Evolutionary conservation across 352 stramenopile species (phyloP), one percentile per base, ranked within the genome.

Genomic region (Pythium angustatum): DNA sequence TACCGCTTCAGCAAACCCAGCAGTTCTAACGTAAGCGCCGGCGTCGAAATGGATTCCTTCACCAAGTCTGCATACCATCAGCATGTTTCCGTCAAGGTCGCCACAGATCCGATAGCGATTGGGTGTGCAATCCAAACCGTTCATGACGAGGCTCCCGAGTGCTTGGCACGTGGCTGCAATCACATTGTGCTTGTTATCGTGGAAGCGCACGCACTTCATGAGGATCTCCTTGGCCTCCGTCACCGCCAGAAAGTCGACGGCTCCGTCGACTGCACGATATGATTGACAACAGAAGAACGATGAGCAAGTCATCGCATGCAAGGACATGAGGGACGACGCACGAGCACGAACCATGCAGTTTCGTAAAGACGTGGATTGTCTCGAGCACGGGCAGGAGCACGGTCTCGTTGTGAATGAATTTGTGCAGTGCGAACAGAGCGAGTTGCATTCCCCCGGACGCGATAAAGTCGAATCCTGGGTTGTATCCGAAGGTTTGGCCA

Each of bases 141-240:
- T 89, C 71, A 91, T 79, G 17, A 91, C 79, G 51, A 93, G 77
- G 60, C 79, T 87, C 4, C 82, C 80, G 10, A 90, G 70, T 12
- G 82, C 77, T 30, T 85, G 72, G 56, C 78, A 90, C n/a, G 82
- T 72, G 9, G 73, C 66, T 36, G 71, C 66, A 36, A 93, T 90
- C 31, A 93, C 71, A 43, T 82, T 74, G 66, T 79, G 81, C 55
- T 89, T 90, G 72, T 90, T 90, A 65, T 90, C 79, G 56, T 91
- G 81, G 65, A 90, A 90, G 40, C 81, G 81, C 19, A 77, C 72
- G 57, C 84, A 93, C 55, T 88, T 87, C 68, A 89, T 81, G 30
- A 91, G 60, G 66, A 90, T 81, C 31, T 91, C 78, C 44, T 69
- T 77, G 6, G 75, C 70, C 22, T 86, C 79, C 1, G 69, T 36